Base-by-base conservation (phyloP, 257 asterid species). In the Salvia miltiorrhiza region DNA sequence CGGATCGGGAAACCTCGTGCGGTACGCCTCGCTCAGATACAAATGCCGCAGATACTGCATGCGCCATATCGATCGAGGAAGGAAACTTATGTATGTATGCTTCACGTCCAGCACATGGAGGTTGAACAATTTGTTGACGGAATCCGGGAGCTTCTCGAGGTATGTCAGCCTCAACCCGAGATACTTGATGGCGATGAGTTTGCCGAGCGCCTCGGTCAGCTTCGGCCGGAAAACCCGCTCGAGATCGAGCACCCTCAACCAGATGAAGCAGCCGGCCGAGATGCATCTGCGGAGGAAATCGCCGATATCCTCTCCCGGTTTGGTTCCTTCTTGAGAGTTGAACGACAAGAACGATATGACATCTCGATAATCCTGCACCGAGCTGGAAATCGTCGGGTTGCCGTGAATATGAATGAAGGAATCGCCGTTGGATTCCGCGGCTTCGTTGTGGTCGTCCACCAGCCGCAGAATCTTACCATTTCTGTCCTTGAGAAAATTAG, bases 161-260 rank as follows among this genome's bases (percentile, higher is more conserved):
- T 68, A 78, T 1, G 82, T 73, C 79, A 73, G 73, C 65, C 79
- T 69, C 32, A 78, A 19, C 1, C 82, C 79, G 2, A 78, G 69
- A 52, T 78, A 78, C 64, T 63, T 78, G 16, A 73, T 12, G 6
- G 16, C 26, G 5, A 16, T 37, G 2, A 78, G 59, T 7, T 35
- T 16, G 3, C 65, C 35, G 2, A 78, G 43, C 9, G 64, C 19
- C n/a, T 35, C 5, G 17, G 79, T 79, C 66, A 78, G 4, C 55
- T 63, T 30, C 1, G 79, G 82, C 21, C 73, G 28, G 70, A 78
- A 78, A 3, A 78, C 76, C 4, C 23, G 44, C 52, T 78, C 82
- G 8, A 78, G 69, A 56, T 78, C 82, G 14, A 78, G 79, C 11
- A 63, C 49, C 24, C 35, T 63, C 24, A 78, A 56, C 71, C 52